These are phyloP conservation scores for Stachybotrys echinatus DNA, from an alignment of 2,329 filamentous ascomycete genomes.

Conservation along the genomic window DNA sequence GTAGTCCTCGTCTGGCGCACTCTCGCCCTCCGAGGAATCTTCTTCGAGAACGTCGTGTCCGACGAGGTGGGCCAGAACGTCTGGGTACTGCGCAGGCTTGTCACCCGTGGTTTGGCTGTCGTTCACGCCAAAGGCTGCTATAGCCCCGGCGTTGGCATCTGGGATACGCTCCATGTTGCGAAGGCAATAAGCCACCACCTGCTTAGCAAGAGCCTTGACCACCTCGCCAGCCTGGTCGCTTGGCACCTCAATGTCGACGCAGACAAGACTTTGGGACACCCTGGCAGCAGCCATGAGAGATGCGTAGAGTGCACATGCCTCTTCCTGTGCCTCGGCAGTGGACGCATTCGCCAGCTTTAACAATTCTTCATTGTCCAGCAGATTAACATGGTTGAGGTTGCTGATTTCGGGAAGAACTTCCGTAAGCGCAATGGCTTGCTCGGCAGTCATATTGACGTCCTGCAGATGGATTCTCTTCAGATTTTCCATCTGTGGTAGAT, in stretches of 20 bases:
- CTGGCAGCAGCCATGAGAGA: slow-evolving; percentile 84
- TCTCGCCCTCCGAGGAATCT: slow-evolving; percentile 53
- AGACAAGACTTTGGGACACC: slow-evolving; percentile 77
- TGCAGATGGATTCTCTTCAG: slow-evolving; percentile 83
- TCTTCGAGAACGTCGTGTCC: slow-evolving; percentile 55
- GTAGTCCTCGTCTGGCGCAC: slow-evolving; percentile 86
- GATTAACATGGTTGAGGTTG: slow-evolving; percentile 77
- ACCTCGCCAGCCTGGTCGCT: slow-evolving; percentile 78
- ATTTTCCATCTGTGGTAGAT: slow-evolving; percentile 71
- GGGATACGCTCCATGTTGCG: slow-evolving; percentile 82
- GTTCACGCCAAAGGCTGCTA: slow-evolving; percentile 35
- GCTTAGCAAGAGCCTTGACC: slow-evolving; percentile 85
- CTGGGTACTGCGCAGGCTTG: slow-evolving; percentile 51
- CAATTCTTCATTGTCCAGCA: slow-evolving; percentile 75
- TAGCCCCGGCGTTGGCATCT: slow-evolving; percentile 53
- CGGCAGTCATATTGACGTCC: slow-evolving; percentile 77
- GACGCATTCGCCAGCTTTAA: slow-evolving; percentile 66
- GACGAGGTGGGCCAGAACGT: slow-evolving; percentile 82
- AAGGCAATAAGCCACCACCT: slow-evolving; percentile 91
- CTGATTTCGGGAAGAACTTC: slow-evolving; percentile 84
- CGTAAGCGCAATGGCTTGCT: slow-evolving; percentile 85
- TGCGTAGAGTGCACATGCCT: slow-evolving; percentile 89
- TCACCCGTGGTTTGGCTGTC: slow-evolving; percentile 20
- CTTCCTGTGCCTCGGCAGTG: slow-evolving; percentile 78
- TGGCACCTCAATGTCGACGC: slow-evolving; percentile 88